Conservation (phyloP, 2,329 filamentous ascomycete species). For the Tolypocladium endophyticum region DNA sequence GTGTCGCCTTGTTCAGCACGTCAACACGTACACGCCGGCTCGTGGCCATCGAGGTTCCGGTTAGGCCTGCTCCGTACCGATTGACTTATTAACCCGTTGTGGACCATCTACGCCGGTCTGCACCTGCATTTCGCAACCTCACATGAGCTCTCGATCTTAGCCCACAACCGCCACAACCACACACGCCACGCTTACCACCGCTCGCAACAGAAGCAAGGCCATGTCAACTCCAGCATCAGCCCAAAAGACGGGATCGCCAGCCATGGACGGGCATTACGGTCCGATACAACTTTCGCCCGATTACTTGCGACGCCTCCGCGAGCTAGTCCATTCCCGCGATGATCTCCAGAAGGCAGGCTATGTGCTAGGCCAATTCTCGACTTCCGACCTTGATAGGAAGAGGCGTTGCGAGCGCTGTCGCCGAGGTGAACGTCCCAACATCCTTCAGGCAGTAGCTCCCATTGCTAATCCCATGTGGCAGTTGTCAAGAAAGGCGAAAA, state of each 20-base stretch:
- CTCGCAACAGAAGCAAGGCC: not conserved
- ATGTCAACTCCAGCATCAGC: not conserved
- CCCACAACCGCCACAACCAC: not conserved
- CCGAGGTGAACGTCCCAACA: conserved; percentile 8
- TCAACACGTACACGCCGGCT: too few relatives aligned
- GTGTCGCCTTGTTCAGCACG: too few relatives aligned
- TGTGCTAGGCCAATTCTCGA: conserved; percentile 13
- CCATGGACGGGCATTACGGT: conserved; percentile 4
- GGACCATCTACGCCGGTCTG: not conserved
- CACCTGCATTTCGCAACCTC: not conserved
- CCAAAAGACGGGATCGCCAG: not conserved
- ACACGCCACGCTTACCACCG: not conserved
- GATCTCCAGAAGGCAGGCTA: conserved; percentile 15
- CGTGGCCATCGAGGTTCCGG: too few relatives aligned
- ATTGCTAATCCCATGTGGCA: not conserved
- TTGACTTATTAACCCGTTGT: too few relatives aligned
- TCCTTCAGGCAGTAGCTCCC: not conserved
- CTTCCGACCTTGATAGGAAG: conserved; percentile 18
- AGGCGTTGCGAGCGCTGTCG: conserved; percentile 17
- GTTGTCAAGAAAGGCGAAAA: not conserved
- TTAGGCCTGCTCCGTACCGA: too few relatives aligned
- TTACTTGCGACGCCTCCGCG: conserved; percentile 9
- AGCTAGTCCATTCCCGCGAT: conserved; percentile 7
- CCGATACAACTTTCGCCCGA: conserved; percentile 10
- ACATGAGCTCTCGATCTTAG: not conserved